A percentile compares a stretch with the other conserved stretches of the same genome.
phyloP scores from a whole-genome alignment of 148 eudicot species.

The Silene latifolia region DNA sequence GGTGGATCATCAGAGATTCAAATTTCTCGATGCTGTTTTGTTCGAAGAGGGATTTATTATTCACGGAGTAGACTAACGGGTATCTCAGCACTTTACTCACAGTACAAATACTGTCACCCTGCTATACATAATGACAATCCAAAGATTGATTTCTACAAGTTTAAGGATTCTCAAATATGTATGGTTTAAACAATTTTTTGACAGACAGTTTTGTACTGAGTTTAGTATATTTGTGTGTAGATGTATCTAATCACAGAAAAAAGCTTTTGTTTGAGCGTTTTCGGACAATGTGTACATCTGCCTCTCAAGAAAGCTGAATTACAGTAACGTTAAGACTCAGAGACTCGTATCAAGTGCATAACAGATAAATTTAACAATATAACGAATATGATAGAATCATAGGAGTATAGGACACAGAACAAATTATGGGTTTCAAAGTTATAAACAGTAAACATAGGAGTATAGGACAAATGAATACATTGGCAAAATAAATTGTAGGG shows the following conservation, averaged over 20 bases:
- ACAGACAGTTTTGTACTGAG: background rate
- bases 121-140: background rate
- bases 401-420: too few relatives aligned
- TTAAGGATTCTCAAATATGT: background rate
- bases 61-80: background rate
- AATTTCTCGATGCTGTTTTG: background rate
- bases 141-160: background rate
- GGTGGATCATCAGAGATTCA: constrained; percentile 11
- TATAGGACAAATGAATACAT: too few relatives aligned
- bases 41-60: background rate
- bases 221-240: background rate
- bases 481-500: too few relatives aligned
- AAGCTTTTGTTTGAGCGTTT: background rate
- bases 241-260: background rate
- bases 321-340: too few relatives aligned
- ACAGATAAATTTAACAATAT: too few relatives aligned
- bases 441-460: too few relatives aligned
- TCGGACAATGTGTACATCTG: background rate
- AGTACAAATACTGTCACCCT: constrained; percentile 7
- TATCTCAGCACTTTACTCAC: background rate
- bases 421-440: too few relatives aligned
- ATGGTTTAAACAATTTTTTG: background rate
- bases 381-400: too few relatives aligned
- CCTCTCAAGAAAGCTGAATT: too few relatives aligned
- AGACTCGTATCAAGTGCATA: too few relatives aligned